phyloP scores from a whole-genome alignment of 2,329 filamentous ascomycete genomes.

The Penicillium sclerotigenum region DNA sequence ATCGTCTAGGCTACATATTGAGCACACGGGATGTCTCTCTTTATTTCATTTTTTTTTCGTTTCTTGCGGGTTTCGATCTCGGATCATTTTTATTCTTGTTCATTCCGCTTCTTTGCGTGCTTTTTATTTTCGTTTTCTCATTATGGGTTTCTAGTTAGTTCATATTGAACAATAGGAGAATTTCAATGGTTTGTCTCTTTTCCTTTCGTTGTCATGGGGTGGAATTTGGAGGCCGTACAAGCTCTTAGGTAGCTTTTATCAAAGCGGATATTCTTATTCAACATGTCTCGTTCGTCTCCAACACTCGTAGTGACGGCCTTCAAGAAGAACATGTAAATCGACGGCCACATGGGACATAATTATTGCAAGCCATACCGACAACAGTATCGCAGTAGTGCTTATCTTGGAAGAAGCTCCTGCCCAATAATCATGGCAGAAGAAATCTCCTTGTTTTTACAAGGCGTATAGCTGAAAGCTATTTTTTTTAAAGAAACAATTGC shows the following conservation, averaged over 20 bases:
- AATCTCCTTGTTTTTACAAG: too few species aligned
- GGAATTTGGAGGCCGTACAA: neutral
- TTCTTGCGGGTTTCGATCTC: neutral
- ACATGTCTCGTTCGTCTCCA: neutral
- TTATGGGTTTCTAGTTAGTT: neutral
- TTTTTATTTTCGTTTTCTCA: neutral
- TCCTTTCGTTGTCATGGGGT: neutral
- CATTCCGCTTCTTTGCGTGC: neutral
- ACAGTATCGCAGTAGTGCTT: neutral
- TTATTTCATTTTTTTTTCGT: neutral
- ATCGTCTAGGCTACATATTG: neutral
- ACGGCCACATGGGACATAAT: neutral
- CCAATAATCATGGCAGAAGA: neutral
- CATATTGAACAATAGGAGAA: neutral
- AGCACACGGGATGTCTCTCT: neutral
- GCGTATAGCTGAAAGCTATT: neutral
- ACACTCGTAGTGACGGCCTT: neutral
- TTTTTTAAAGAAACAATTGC: neutral
- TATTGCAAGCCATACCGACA: neutral
- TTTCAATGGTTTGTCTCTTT: neutral
- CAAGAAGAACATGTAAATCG: neutral
- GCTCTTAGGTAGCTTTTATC: neutral
- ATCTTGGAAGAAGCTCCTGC: neutral
- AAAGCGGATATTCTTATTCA: neutral
- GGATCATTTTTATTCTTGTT: neutral